Evolutionary conservation across 768 basidiomycete species (phyloP).

Genomic region (Hysterangium stoloniferum): DNA sequence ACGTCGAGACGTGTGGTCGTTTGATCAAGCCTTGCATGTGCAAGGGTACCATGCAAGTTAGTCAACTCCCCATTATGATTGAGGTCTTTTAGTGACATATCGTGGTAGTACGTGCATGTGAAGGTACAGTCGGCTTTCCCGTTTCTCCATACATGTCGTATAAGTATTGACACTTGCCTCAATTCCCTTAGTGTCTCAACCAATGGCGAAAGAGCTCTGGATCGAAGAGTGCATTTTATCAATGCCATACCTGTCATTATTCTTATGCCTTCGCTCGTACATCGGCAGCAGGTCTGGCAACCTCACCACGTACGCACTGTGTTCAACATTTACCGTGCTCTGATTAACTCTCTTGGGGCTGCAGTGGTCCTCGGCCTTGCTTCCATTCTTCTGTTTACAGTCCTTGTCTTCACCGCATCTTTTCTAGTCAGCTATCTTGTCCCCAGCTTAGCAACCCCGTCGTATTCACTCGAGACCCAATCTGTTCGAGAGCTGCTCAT

Average conservation of each 20-base stretch:
- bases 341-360: constrained; percentile 12
- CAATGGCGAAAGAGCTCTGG: constrained; percentile 60
- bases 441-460: constrained; percentile 49
- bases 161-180: too few species aligned
- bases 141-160: not conserved
- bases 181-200: constrained; percentile 43
- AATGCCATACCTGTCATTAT: constrained; percentile 75
- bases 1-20: constrained; percentile 49
- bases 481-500: constrained; percentile 36
- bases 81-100: constrained; percentile 3
- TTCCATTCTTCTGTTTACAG: constrained; percentile 54
- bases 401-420: constrained; percentile 60
- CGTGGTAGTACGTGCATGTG: constrained; percentile 66
- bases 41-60: constrained; percentile 36
- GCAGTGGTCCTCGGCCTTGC: constrained; percentile 58
- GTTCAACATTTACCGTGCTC: not conserved
- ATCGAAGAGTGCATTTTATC: constrained; percentile 64
- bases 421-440: constrained; percentile 63
- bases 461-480: constrained; percentile 29
- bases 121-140: constrained; percentile 21
- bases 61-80: constrained; percentile 23
- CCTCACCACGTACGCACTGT: constrained; percentile 54
- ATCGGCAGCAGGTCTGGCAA: constrained; percentile 58
- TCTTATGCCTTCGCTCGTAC: constrained; percentile 72
- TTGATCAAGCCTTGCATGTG: constrained; percentile 69